phyloP scores from a whole-genome alignment of 352 stramenopile species.

The Pythium pyrilobum region DNA sequence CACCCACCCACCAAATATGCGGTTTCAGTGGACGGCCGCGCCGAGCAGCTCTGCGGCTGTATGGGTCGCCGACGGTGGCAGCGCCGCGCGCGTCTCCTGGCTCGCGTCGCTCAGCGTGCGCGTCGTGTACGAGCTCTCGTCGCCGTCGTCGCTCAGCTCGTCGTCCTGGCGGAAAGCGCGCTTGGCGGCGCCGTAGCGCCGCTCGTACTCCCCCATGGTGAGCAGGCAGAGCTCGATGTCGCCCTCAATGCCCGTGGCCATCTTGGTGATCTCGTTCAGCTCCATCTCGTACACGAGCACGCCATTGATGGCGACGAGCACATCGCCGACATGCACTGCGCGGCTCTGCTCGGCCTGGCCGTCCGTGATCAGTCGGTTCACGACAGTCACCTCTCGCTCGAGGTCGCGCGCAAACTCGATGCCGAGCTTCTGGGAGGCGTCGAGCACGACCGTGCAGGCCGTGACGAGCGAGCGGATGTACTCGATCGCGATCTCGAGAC shows the following conservation, averaged over 20 bases:
- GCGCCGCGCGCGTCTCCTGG: not conserved
- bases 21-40: not conserved
- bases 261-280: conserved; percentile 64
- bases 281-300: conserved; percentile 80
- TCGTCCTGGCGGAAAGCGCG: conserved; percentile 14
- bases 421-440: conserved; percentile 57
- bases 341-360: conserved; percentile 66
- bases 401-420: conserved; percentile 68
- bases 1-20: too few relatives aligned
- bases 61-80: not conserved
- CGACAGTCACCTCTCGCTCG: conserved; percentile 47
- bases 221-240: conserved; percentile 79
- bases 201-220: conserved; percentile 65
- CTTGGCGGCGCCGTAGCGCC: conserved; percentile 44
- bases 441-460: conserved; percentile 75
- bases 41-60: not conserved
- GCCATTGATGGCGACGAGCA: conserved; percentile 78
- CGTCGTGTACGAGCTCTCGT: not conserved
- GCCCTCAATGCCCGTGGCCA: conserved; percentile 60
- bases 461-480: conserved; percentile 83
- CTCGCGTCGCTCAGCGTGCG: conserved; percentile 1
- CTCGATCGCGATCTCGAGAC: conserved; percentile 83
- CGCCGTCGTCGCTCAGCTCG: conserved; percentile 11
- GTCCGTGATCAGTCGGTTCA: conserved; percentile 41
- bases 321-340: conserved; percentile 53